Conservation (phyloP, 805 yeast species). For the Cyberlindnera nakhonratchasimensis region DNA sequence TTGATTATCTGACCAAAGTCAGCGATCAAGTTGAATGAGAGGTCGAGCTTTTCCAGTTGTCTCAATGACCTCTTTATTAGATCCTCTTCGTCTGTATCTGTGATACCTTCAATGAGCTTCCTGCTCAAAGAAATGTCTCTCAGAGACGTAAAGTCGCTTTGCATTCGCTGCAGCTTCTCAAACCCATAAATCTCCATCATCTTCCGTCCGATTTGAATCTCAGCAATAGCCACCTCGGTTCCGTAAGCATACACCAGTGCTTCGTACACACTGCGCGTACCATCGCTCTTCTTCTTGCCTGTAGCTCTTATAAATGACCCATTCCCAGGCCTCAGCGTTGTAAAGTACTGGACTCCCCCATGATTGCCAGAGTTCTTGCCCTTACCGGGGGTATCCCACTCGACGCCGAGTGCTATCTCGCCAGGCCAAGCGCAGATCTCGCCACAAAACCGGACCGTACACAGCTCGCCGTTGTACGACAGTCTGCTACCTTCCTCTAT, state of each 20-base stretch:
- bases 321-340: conserved; percentile 30
- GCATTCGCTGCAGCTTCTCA: conserved; percentile 47
- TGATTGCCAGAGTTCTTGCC: conserved; percentile 73
- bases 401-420: conserved; percentile 64
- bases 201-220: conserved; percentile 52
- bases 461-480: conserved; percentile 42
- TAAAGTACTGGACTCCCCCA: conserved; percentile 55
- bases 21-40: conserved; percentile 56
- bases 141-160: conserved; percentile 44
- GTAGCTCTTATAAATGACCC: conserved; percentile 73
- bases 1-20: conserved; percentile 37
- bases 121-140: conserved; percentile 48
- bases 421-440: conserved; percentile 58
- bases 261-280: conserved; percentile 34
- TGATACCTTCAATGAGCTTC: conserved; percentile 31
- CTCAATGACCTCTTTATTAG: conserved; percentile 15
- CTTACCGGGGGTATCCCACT: conserved; percentile 71
- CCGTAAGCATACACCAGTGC: conserved; percentile 54
- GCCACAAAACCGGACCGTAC: conserved; percentile 67
- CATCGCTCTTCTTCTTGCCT: conserved; percentile 35
- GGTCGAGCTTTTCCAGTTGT: conserved; percentile 47
- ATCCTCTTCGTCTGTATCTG: conserved; percentile 13
- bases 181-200: conserved; percentile 63
- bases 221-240: conserved; percentile 29
- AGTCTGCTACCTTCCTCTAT: conserved; percentile 21